Percentiles rank a stretch among this genome's conserved stretches.
These are phyloP conservation scores for Aspergillus wentii DNA, from an alignment of 495 filamentous ascomycete species.

Conservation along the genomic window DNA sequence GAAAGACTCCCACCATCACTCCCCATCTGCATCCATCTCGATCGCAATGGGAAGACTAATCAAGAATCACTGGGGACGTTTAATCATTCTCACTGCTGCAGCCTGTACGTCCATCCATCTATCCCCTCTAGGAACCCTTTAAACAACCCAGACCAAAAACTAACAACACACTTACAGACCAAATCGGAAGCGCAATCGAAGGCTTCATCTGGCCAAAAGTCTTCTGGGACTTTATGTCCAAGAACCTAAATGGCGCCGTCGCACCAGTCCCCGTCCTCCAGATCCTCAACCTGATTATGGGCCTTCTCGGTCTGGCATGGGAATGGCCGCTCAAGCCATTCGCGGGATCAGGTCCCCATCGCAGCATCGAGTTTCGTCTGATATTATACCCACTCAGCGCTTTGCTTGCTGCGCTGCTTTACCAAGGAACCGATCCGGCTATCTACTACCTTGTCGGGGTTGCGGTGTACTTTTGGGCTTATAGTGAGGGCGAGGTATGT, in stretches of 20 bases:
- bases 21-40: conserved; percentile 1
- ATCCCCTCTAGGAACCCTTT: not conserved
- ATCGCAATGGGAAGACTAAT: conserved; percentile 87
- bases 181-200: conserved; percentile 77
- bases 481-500: conserved; percentile 91
- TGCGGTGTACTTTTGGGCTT: conserved; percentile 92
- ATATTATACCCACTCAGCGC: conserved; percentile 76
- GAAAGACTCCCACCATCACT: conserved; percentile 14
- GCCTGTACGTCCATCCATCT: conserved; percentile 69
- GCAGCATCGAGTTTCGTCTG: conserved; percentile 81
- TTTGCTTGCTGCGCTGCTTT: conserved; percentile 71
- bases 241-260: conserved; percentile 81
- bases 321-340: conserved; percentile 79
- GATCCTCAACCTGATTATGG: conserved; percentile 90
- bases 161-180: conserved; percentile 53
- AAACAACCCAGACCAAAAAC: conserved; percentile 4
- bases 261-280: conserved; percentile 87
- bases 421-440: conserved; percentile 88
- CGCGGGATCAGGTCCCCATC: conserved; percentile 67
- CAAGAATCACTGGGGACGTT: conserved; percentile 97
- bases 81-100: conserved; percentile 83
- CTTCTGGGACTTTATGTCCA: conserved; percentile 95
- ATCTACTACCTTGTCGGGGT: conserved; percentile 89
- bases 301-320: conserved; percentile 73
- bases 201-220: conserved; percentile 99